These are phyloP conservation scores for Dothistroma septosporum DNA, from an alignment of 2,329 filamentous ascomycete genomes.

Conservation along the genomic window DNA sequence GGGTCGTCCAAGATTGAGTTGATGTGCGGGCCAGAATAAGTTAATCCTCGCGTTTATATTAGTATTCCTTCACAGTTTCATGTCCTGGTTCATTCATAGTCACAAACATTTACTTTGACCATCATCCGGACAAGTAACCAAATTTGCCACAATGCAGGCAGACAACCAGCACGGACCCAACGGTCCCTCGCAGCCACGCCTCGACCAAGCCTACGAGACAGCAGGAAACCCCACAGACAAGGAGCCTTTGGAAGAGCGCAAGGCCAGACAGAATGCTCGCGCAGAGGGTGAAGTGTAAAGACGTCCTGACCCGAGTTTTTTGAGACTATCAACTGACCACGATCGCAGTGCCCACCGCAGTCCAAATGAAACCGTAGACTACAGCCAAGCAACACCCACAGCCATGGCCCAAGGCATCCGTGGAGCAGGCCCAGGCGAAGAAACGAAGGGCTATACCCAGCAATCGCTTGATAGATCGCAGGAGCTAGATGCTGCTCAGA, in stretches of 20 bases:
- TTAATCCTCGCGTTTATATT: neutral
- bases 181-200: constrained; percentile 43
- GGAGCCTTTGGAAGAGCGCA: constrained; percentile 37
- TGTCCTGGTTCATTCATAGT: neutral
- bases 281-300: constrained; percentile 28
- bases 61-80: neutral
- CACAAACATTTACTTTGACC: neutral
- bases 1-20: neutral
- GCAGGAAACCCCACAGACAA: constrained; percentile 45
- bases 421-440: constrained; percentile 44
- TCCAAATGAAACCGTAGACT: constrained; percentile 36
- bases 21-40: neutral
- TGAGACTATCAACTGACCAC: neutral
- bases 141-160: constrained; percentile 33
- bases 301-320: neutral
- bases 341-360: constrained; percentile 35
- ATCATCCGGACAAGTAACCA: neutral
- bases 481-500: constrained; percentile 48
- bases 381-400: constrained; percentile 36
- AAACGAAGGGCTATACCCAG: constrained; percentile 37
- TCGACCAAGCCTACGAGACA: constrained; percentile 44
- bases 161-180: constrained; percentile 36
- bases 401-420: constrained; percentile 42
- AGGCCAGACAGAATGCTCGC: constrained; percentile 35
- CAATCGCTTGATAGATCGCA: constrained; percentile 41